Base-by-base conservation (phyloP, 495 filamentous ascomycete genomes). In the Penicillium roqueforti region DNA sequence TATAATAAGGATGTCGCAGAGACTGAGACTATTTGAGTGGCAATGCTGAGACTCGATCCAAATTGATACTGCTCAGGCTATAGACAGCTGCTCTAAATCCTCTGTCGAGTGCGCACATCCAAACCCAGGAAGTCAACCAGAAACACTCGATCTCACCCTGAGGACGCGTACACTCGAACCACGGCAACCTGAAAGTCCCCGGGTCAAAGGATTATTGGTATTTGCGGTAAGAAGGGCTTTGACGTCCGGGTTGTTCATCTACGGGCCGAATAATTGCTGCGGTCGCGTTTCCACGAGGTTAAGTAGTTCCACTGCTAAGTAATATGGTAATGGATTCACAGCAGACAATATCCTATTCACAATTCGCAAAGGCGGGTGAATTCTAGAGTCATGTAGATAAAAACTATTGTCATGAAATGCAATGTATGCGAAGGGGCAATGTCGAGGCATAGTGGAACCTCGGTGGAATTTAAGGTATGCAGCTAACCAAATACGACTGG, bases 151-250 rank as follows among this genome's bases (percentile, higher is more conserved):
- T 86, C 58, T 80, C 61, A 4, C 85, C 85, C 34, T 77, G 64
- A 5, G 66, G 29, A 61, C 87, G 82, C 18, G 81, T 81, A 69
- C 84, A 84, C 28, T 80, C 77, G 56, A 87, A 80, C 85, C 85
- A 90, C 0, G 87, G 87, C 25, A 90, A 59, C 5, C 87, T 87
- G 68, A 91, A 91, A 1, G 83, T 84, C 6, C 84, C 87, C 6
- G 77, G 70, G 22, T 61, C 70, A 41, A 89, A 78, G 2, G 83
- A 81, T 14, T 54, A 32, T 86, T 75, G 0, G 86, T 88, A 47
- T 84, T 85, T 22, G 69, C 60, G 0, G 47, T 59, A 42, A 90
- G 62, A 4, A 67, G 43, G 8, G 71, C 60, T 63, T 89, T 89
- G 46, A 75, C 74, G 26, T 83, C 79, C 8, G 76, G 44, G 18